Conservation (phyloP, 2,329 filamentous ascomycete genomes). For the Claviceps spartinae region DNA sequence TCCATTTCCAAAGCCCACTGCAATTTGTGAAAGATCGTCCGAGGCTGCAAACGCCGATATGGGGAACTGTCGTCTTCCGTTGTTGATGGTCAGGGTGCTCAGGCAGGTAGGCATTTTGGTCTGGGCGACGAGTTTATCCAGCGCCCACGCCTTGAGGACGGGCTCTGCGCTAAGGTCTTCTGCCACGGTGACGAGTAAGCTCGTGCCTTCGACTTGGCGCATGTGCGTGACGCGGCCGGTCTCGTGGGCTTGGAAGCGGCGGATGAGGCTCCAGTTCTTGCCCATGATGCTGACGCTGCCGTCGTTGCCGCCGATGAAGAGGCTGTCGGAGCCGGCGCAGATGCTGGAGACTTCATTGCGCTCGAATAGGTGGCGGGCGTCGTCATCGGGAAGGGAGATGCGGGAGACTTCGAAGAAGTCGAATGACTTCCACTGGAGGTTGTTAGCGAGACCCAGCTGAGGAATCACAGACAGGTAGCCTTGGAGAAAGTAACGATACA, state of each 20-base stretch:
- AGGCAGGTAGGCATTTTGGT: slow-evolving; percentile 79
- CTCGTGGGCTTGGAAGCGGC: slow-evolving; percentile 79
- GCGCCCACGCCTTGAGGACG: slow-evolving; percentile 89
- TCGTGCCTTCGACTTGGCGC: slow-evolving; percentile 79
- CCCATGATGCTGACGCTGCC: slow-evolving; percentile 81
- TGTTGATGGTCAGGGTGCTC: slow-evolving; percentile 74
- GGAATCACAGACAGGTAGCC: no score
- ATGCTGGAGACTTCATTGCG: slow-evolving; percentile 72
- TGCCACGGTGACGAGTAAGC: slow-evolving; percentile 70
- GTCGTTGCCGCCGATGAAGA: slow-evolving; percentile 79
- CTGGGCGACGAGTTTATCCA: slow-evolving; percentile 90
- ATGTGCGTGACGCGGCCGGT: slow-evolving; percentile 73
- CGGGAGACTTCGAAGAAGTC: slow-evolving; percentile 96
- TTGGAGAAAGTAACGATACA: not conserved
- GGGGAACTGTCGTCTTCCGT: slow-evolving; percentile 86
- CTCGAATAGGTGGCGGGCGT: slow-evolving; percentile 66
- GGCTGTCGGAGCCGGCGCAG: slow-evolving; percentile 73
- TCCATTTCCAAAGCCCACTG: slow-evolving; percentile 91
- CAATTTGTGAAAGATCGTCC: slow-evolving; percentile 81
- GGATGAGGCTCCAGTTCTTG: slow-evolving; percentile 71
- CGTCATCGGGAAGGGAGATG: slow-evolving; percentile 66
- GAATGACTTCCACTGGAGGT: slow-evolving; percentile 84
- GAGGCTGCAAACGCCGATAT: slow-evolving; percentile 82
- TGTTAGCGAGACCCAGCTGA: not conserved
- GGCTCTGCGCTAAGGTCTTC: slow-evolving; percentile 85